A percentile compares a stretch with the other conserved stretches of the same genome.
These are phyloP conservation scores for Boletus reticulatus DNA, from an alignment of 768 basidiomycete species.

Conservation along the genomic window DNA sequence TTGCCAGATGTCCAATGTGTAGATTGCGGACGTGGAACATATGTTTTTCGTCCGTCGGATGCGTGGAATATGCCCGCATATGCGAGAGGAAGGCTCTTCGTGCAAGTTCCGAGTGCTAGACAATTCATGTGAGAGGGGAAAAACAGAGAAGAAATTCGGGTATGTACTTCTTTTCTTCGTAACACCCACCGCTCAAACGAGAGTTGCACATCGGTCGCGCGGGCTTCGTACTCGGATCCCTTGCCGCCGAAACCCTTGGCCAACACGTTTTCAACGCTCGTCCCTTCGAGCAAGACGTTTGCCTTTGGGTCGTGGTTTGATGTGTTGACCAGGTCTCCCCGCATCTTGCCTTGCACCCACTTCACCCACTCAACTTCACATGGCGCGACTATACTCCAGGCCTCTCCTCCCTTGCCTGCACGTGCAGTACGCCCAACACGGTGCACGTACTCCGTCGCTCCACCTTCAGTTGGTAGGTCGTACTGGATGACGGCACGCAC, in stretches of 20 bases:
- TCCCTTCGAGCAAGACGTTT: constrained; percentile 53
- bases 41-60: constrained; percentile 92
- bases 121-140: neutral
- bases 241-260: constrained; percentile 84
- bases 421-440: constrained; percentile 96
- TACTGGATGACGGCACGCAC: constrained; percentile 95
- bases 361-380: constrained; percentile 87
- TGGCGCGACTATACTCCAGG: constrained; percentile 89
- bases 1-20: constrained; percentile 92
- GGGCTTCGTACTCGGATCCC: constrained; percentile 73
- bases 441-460: constrained; percentile 95
- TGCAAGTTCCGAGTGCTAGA: constrained; percentile 73
- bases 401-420: constrained; percentile 92
- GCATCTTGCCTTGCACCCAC: constrained; percentile 87
- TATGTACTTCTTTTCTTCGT: constrained; percentile 60
- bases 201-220: constrained; percentile 95
- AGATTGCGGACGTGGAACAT: constrained; percentile 95
- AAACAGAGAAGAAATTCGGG: neutral
- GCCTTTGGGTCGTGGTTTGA: constrained; percentile 31
- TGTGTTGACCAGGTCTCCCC: constrained; percentile 39
- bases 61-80: constrained; percentile 95
- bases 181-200: constrained; percentile 95
- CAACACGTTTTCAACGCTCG: constrained; percentile 69
- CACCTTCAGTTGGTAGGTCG: constrained; percentile 96
- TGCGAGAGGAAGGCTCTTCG: constrained; percentile 88